These are phyloP conservation scores for Fraxinus albicans DNA, from an alignment of 305 asterid genomes.

Conservation along the genomic window DNA sequence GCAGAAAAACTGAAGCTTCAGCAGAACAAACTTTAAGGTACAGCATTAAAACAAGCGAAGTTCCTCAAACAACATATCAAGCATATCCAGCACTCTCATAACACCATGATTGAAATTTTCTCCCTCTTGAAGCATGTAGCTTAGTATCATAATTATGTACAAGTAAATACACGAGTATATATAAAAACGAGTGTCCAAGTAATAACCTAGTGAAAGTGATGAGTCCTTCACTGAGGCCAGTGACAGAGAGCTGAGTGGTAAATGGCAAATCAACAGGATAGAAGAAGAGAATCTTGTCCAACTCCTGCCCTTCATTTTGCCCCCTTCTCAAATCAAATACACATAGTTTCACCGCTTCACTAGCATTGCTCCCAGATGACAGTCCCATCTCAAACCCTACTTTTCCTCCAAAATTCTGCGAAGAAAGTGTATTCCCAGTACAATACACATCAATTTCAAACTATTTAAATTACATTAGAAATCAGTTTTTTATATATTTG, in stretches of 20 bases:
- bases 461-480: background rate
- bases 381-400: conserved; percentile 48
- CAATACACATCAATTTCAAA: background rate
- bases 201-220: conserved; percentile 80
- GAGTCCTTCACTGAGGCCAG: conserved; percentile 86
- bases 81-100: background rate
- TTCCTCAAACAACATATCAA: background rate
- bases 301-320: conserved; percentile 92
- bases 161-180: background rate
- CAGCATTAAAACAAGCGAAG: background rate
- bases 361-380: conserved; percentile 52
- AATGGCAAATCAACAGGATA: conserved; percentile 80
- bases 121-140: background rate
- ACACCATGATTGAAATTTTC: background rate
- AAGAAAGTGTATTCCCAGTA: background rate
- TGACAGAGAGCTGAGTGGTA: conserved; percentile 74
- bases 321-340: conserved; percentile 95
- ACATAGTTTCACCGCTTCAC: conserved; percentile 69
- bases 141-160: background rate
- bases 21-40: background rate
- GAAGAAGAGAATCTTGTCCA: conserved; percentile 89
- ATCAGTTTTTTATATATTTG: background rate
- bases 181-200: background rate
- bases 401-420: conserved; percentile 18
- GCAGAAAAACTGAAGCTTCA: background rate